Evolutionary conservation across 352 stramenopile species (phyloP).

Genomic region (Pythium rishiriense): DNA sequence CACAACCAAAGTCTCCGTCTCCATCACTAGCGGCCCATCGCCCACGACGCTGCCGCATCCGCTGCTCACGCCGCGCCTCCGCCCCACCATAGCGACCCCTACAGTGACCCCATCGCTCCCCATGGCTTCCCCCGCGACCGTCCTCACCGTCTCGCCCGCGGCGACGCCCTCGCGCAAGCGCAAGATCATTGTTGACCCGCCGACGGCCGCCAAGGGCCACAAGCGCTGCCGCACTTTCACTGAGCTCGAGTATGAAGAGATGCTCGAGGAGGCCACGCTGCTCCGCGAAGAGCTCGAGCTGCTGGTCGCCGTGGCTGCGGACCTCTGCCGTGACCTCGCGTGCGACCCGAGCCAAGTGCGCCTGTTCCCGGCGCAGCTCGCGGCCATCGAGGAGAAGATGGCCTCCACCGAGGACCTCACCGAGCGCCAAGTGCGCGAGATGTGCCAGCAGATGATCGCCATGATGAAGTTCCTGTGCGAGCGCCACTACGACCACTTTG

Average conservation of each 20-base stretch:
- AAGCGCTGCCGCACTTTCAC: slow-evolving; percentile 61
- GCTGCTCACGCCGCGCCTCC: slow-evolving; percentile 18
- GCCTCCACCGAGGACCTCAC: slow-evolving; percentile 50
- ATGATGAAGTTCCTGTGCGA: slow-evolving; percentile 79
- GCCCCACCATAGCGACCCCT: slow-evolving; percentile 5
- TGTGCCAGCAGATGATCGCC: slow-evolving; percentile 65
- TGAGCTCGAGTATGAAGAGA: slow-evolving; percentile 75
- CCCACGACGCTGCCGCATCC: slow-evolving; percentile 4
- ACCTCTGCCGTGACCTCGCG: slow-evolving; percentile 58
- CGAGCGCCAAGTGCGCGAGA: slow-evolving; percentile 53
- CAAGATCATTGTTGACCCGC: slow-evolving; percentile 29
- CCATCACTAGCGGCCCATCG: slow-evolving; percentile 10
- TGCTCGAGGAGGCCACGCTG: slow-evolving; percentile 65
- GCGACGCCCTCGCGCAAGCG: slow-evolving; percentile 25
- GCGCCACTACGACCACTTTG: slow-evolving; percentile 66
- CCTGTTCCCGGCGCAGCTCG: slow-evolving; percentile 35
- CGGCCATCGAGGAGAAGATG: slow-evolving; percentile 49
- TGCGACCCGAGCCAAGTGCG: slow-evolving; percentile 36
- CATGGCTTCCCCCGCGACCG: slow-evolving; percentile 12
- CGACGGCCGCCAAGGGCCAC: slow-evolving; percentile 23
- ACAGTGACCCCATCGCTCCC: too few species aligned
- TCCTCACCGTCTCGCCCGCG: slow-evolving; percentile 6
- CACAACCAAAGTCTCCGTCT: slow-evolving; percentile 1
- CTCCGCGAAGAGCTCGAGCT: slow-evolving; percentile 73
- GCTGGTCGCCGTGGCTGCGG: slow-evolving; percentile 51